These are phyloP conservation scores for Populus hybrid DNA, from an alignment of 441 rosid species.

Conservation along the genomic window DNA sequence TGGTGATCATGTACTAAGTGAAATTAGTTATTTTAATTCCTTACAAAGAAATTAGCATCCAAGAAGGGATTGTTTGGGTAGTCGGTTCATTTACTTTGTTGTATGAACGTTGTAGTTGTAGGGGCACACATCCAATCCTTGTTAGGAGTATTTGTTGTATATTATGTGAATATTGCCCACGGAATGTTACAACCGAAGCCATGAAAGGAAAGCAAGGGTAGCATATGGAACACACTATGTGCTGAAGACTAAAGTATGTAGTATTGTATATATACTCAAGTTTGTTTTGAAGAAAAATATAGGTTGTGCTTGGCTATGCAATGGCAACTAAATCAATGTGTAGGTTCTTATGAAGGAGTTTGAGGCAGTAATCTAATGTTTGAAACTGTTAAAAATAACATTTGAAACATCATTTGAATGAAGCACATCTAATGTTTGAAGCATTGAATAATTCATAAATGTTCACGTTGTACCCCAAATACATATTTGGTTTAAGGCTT, in stretches of 20 bases:
- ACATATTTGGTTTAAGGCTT: not conserved
- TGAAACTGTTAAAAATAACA: not conserved
- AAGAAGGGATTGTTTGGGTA: not conserved
- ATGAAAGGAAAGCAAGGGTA: not conserved
- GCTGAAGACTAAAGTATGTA: not conserved
- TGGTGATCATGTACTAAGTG: conserved; percentile 6
- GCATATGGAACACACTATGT: not conserved
- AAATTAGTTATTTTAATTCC: not conserved
- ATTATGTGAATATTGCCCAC: not conserved
- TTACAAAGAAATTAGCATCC: not conserved
- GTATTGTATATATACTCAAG: not conserved
- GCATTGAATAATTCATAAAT: not conserved
- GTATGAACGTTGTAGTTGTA: not conserved
- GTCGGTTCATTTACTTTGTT: not conserved
- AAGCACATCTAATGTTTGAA: not conserved
- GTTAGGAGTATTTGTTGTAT: not conserved
- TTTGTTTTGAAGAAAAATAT: not conserved
- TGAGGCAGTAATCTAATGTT: not conserved
- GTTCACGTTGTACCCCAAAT: not conserved
- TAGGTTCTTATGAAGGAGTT: not conserved
- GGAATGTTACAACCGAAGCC: not conserved
- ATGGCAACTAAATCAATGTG: not conserved
- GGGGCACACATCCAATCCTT: not conserved
- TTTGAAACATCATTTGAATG: not conserved
- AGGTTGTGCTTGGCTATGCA: not conserved